These are phyloP conservation scores for Periconia sp. DNA, from an alignment of 2,329 filamentous ascomycete species.

Conservation along the genomic window DNA sequence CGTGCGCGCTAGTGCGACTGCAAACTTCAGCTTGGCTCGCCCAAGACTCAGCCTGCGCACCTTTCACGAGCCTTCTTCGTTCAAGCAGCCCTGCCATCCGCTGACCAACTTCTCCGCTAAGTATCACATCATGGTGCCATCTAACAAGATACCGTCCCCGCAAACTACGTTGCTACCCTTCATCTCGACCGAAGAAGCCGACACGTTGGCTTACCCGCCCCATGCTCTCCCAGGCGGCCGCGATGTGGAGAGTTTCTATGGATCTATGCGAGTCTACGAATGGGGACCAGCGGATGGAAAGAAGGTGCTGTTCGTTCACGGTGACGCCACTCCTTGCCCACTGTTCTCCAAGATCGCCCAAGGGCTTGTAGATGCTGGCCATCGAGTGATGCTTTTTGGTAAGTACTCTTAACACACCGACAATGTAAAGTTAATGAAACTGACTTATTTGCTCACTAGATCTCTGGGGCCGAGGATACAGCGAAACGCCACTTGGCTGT, in stretches of 20 bases:
- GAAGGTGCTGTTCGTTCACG: conserved; percentile 2
- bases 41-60: too few relatives aligned
- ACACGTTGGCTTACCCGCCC: conserved; percentile 1
- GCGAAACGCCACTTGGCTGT: not conserved
- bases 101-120: too few relatives aligned
- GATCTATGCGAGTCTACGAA: conserved; percentile 1
- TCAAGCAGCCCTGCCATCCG: too few relatives aligned
- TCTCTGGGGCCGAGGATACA: conserved; percentile 2
- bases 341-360: conserved; percentile 2
- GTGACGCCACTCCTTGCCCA: conserved; percentile 1
- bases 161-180: not conserved
- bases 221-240: conserved; percentile 1
- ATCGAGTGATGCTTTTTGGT: conserved; percentile 4
- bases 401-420: not conserved
- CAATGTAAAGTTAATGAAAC: not conserved
- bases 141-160: not conserved
- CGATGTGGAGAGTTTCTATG: not conserved
- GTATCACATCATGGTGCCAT: not conserved
- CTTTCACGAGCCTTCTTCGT: too few relatives aligned
- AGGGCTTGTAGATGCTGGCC: not conserved
- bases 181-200: conserved; percentile 1
- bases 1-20: too few relatives aligned
- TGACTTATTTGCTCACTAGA: not conserved
- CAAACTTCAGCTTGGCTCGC: too few relatives aligned
- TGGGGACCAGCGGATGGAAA: conserved; percentile 2